These are phyloP conservation scores for Fusarium cicatricum DNA, from an alignment of 2,329 filamentous ascomycete species.

Conservation along the genomic window DNA sequence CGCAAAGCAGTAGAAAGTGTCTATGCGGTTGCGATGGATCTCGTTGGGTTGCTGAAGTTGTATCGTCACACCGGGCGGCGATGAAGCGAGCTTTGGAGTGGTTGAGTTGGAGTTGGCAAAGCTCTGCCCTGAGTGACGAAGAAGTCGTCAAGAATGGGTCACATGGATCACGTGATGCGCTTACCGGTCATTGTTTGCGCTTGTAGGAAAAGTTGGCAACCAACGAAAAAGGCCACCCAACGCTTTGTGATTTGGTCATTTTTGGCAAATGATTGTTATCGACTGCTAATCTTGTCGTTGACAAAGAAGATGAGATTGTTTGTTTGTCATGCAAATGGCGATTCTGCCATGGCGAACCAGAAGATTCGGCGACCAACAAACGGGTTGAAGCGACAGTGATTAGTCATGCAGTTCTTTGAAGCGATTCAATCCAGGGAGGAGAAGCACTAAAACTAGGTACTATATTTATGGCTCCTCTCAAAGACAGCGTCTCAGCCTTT, in stretches of 20 bases:
- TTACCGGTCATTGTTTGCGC: constrained; percentile 19
- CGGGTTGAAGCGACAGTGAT: constrained; percentile 2
- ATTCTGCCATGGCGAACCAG: constrained; percentile 26
- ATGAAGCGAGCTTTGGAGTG: constrained; percentile 33
- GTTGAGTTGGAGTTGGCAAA: constrained; percentile 41
- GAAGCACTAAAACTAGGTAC: neutral
- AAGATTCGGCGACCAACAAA: constrained; percentile 29
- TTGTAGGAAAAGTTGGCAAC: neutral
- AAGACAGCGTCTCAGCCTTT: neutral
- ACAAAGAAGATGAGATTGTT: neutral
- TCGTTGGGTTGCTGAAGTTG: constrained; percentile 19
- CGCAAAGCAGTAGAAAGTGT: constrained; percentile 23
- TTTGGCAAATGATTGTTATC: neutral
- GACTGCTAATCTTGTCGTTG: constrained; percentile 7
- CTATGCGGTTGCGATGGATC: constrained; percentile 21
- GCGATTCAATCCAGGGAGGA: neutral
- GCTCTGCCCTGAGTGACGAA: constrained; percentile 38
- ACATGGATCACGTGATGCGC: constrained; percentile 39
- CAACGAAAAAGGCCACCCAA: neutral
- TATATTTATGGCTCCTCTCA: constrained; percentile 8
- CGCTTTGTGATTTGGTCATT: neutral
- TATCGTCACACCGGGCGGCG: constrained; percentile 28
- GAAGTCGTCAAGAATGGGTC: constrained; percentile 44
- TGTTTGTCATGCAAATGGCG: constrained; percentile 12
- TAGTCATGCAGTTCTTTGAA: constrained; percentile 26